Percentiles rank a stretch among this genome's conserved stretches.
Evolutionary conservation across 352 stramenopile genomes (phyloP).

Genomic region (Pythium dissimile): DNA sequence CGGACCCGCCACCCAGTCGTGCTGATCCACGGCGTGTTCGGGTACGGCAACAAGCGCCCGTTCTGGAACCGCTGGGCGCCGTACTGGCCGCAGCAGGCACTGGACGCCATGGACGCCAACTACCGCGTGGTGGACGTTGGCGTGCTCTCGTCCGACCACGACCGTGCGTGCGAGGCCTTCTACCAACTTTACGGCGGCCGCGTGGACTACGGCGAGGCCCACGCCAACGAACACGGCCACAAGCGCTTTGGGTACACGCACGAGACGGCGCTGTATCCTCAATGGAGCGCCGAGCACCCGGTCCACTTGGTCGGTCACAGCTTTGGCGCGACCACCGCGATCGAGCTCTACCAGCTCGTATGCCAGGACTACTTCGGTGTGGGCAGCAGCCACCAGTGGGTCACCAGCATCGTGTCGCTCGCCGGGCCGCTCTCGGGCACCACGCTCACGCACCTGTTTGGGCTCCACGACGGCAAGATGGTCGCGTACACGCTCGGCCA

Average conservation of each 20-base stretch:
- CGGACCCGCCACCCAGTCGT: slow-evolving; percentile 54
- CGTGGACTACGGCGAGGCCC: slow-evolving; percentile 61
- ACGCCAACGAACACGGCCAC: slow-evolving; percentile 32
- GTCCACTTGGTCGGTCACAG: slow-evolving; percentile 64
- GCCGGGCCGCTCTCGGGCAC: slow-evolving; percentile 53
- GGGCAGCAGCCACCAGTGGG: slow-evolving; percentile 46
- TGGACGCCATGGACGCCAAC: slow-evolving; percentile 49
- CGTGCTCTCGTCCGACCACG: slow-evolving; percentile 58
- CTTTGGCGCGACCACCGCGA: slow-evolving; percentile 54
- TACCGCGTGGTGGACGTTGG: slow-evolving; percentile 60
- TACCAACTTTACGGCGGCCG: slow-evolving; percentile 55
- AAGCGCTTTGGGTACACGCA: slow-evolving; percentile 44
- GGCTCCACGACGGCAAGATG: slow-evolving; percentile 36
- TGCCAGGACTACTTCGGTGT: slow-evolving; percentile 54
- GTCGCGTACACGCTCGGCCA: slow-evolving; percentile 32
- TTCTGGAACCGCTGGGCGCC: slow-evolving; percentile 41
- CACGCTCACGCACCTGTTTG: slow-evolving; percentile 49
- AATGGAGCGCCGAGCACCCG: slow-evolving; percentile 47
- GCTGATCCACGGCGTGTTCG: slow-evolving; percentile 66
- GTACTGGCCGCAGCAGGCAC: slow-evolving; percentile 54
- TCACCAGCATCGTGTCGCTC: slow-evolving; percentile 57
- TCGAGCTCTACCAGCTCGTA: slow-evolving; percentile 73
- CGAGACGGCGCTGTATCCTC: slow-evolving; percentile 23
- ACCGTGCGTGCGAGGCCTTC: slow-evolving; percentile 63
- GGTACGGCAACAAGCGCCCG: slow-evolving; percentile 43